Evolutionary conservation across 805 yeast genomes (phyloP), one percentile per base, ranked within the genome.

Genomic region (Ogataea thermomethanolica): DNA sequence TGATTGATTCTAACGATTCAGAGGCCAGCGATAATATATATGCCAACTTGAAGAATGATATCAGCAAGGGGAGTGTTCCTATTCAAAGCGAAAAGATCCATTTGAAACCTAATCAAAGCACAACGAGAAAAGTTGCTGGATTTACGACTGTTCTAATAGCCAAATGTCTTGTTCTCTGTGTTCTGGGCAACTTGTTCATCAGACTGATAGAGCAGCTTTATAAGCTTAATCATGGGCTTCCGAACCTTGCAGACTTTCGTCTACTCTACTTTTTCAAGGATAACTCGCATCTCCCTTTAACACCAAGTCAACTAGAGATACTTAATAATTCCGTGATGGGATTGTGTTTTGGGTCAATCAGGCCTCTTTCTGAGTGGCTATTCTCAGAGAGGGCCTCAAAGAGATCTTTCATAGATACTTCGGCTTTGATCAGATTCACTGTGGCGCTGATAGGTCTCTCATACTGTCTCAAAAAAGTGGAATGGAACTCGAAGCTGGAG

Each of bases 361-460:
- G 74, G 29, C 84, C 86, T 4, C 29, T 68, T 0, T 43, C 63
- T 17, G 71, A 69, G 37, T 28, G 37, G 14, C 34, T 50, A 5
- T 41, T 43, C 7, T 50, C 45, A 29, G 30, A 30, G 7, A 43
- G 43, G 7, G 34, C 44, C 25, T 23, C n/a, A 7, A 35, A 9
- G 21, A 35, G 44, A 14, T 35, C 49, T 1, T 41, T 46, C 12
- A 39, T 46, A 13, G 49, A 50, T 6, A 37, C 51, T 3, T 35
- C 53, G 2, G 41, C 58, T 2, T 43, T 67, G 21, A 49, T 70
- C 3, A 61, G 74, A 50, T 55, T 79, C 14, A 60, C 69, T 33
- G 74, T 82, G 41, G 82, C 87, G 3, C 72, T 83, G 51, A 62
- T 84, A 30, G 95, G 95, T 3, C 74, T 84, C 25, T 71, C 80